These are phyloP conservation scores for Candida arabinofermentans DNA, from an alignment of 805 yeast species.

Conservation along the genomic window DNA sequence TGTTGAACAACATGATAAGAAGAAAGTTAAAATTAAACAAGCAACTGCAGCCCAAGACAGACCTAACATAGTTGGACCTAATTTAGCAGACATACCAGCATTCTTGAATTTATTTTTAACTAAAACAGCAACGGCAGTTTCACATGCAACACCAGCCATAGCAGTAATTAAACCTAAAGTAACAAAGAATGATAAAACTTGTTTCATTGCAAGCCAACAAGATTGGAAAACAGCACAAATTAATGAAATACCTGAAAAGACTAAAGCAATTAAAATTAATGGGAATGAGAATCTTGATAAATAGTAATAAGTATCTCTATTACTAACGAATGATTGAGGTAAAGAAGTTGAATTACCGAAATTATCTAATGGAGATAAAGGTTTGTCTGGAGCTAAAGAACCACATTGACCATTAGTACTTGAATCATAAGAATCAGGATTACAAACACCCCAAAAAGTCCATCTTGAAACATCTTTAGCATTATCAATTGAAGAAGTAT, in stretches of 20 bases:
- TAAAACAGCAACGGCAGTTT: slow-evolving; percentile 75
- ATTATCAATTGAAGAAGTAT: slow-evolving; percentile 53
- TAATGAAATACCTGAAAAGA: slow-evolving; percentile 60
- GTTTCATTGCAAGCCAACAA: slow-evolving; percentile 52
- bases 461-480: slow-evolving; percentile 52
- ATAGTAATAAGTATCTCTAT: slow-evolving; percentile 58
- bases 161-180: slow-evolving; percentile 49
- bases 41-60: slow-evolving; percentile 69
- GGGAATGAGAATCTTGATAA: slow-evolving; percentile 65
- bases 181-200: slow-evolving; percentile 49
- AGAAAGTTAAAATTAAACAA: slow-evolving; percentile 44
- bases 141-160: slow-evolving; percentile 61
- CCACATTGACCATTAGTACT: slow-evolving; percentile 33
- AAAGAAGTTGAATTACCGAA: slow-evolving; percentile 50
- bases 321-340: slow-evolving; percentile 49
- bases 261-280: slow-evolving; percentile 54
- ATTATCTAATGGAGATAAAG: slow-evolving; percentile 73
- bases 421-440: slow-evolving; percentile 27
- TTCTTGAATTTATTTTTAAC: slow-evolving; percentile 65
- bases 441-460: slow-evolving; percentile 82
- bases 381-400: slow-evolving; percentile 58
- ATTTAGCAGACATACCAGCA: slow-evolving; percentile 38
- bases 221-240: slow-evolving; percentile 51
- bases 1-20: slow-evolving; percentile 48
- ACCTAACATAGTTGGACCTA: slow-evolving; percentile 60